These are phyloP conservation scores for Plasmodium inui DNA, from an alignment of 169 alveolate species.

Conservation along the genomic window DNA sequence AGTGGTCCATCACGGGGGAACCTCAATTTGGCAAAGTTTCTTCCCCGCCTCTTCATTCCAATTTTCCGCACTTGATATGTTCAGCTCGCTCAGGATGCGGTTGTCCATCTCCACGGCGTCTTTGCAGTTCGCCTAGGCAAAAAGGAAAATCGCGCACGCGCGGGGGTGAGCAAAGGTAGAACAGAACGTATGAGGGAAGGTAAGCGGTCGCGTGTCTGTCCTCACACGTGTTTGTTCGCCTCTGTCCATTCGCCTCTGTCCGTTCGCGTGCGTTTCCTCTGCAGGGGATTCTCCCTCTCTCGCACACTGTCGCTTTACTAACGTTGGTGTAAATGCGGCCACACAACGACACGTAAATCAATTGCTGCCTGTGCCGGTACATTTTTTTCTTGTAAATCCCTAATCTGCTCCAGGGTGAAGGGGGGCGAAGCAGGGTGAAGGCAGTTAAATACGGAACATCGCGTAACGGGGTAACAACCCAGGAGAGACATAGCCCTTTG, in stretches of 20 bases:
- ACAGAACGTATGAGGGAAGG: background rate
- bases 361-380: constrained; percentile 5
- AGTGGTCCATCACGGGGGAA: background rate
- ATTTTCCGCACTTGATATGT: constrained; percentile 29
- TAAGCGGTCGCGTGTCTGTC: background rate
- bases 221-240: too few relatives aligned
- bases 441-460: background rate
- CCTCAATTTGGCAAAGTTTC: background rate
- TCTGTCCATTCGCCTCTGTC: too few relatives aligned
- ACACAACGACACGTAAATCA: constrained; percentile 51
- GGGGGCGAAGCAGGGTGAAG: background rate
- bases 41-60: background rate
- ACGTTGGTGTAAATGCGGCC: constrained; percentile 59
- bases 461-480: background rate
- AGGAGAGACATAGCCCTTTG: background rate
- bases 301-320: background rate
- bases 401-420: constrained; percentile 11
- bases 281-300: too few relatives aligned
- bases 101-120: constrained; percentile 40
- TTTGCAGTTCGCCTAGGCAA: background rate
- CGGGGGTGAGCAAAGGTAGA: background rate
- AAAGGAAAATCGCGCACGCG: background rate
- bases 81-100: constrained; percentile 19
- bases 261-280: too few relatives aligned
- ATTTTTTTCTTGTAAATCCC: constrained; percentile 44